These are phyloP conservation scores for Mucuna pruriens DNA, from an alignment of 306 rosid genomes.

Conservation along the genomic window DNA sequence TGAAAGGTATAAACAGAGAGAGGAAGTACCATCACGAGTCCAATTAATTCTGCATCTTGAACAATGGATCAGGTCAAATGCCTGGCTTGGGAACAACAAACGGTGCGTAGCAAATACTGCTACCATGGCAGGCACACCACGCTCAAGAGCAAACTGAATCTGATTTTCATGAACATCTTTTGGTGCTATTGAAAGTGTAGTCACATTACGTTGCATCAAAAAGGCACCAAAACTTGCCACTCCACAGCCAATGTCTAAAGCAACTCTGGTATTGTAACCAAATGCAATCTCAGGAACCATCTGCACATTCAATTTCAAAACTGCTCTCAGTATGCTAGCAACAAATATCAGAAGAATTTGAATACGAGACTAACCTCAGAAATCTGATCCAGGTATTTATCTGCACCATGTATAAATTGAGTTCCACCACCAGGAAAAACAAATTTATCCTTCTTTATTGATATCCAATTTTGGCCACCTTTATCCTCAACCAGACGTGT, in stretches of 20 bases:
- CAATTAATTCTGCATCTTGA: conserved; percentile 87
- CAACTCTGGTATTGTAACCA: conserved; percentile 69
- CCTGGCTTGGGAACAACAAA: conserved; percentile 83
- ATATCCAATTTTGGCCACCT: conserved; percentile 90
- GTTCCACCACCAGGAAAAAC: conserved; percentile 84
- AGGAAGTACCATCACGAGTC: conserved; percentile 78
- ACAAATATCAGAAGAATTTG: conserved; percentile 16
- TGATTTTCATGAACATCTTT: conserved; percentile 88
- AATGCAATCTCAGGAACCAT: conserved; percentile 87
- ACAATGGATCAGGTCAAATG: conserved; percentile 93
- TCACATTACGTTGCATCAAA: conserved; percentile 71
- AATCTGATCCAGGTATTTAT: conserved; percentile 78
- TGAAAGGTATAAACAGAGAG: conserved; percentile 8
- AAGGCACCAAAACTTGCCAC: conserved; percentile 95
- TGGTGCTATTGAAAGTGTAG: conserved; percentile 79
- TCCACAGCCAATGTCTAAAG: conserved; percentile 87
- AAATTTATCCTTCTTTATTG: conserved; percentile 63
- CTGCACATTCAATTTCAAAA: conserved; percentile 49
- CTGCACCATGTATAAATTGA: conserved; percentile 83
- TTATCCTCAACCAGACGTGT: conserved; percentile 80
- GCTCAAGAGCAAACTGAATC: conserved; percentile 96
- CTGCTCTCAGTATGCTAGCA: conserved; percentile 9
- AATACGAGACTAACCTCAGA: conserved; percentile 56
- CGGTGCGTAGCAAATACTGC: conserved; percentile 74
- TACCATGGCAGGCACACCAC: conserved; percentile 91